Evolutionary conservation across 2,329 filamentous ascomycete species (phyloP).

Genomic region (Aspergillus sp.): DNA sequence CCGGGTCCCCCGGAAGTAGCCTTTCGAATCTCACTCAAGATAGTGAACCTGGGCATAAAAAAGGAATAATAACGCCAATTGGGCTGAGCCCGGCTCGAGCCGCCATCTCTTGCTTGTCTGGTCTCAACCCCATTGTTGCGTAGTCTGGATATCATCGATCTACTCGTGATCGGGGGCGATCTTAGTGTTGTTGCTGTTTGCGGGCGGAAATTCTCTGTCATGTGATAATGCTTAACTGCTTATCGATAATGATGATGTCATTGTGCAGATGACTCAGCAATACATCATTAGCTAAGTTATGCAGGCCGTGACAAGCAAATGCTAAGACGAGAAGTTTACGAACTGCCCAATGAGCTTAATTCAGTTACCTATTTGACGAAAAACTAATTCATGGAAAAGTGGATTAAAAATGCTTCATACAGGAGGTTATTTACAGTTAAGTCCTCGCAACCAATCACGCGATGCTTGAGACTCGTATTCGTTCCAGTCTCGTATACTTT

Average conservation of each 20-base stretch:
- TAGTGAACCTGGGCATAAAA: background rate
- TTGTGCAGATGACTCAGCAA: background rate
- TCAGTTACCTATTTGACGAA: background rate
- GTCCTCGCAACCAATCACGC: background rate
- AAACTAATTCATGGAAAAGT: background rate
- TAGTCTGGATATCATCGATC: background rate
- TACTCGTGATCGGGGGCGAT: background rate
- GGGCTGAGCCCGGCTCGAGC: background rate
- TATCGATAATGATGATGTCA: constrained; percentile 8
- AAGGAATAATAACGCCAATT: background rate
- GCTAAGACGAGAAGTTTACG: background rate
- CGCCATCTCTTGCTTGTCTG: constrained; percentile 8
- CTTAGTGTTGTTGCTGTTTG: background rate
- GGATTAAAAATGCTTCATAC: background rate
- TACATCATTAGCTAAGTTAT: background rate
- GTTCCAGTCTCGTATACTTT: background rate
- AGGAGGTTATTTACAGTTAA: background rate
- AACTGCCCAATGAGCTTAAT: background rate
- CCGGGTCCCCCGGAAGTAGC: constrained; percentile 4
- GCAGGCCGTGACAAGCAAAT: background rate
- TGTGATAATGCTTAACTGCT: constrained; percentile 3
- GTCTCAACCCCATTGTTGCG: background rate
- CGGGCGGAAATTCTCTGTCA: background rate
- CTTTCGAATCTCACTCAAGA: background rate
- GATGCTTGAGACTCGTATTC: background rate